Percentiles rank a stretch among this genome's conserved stretches.
Conservation (phyloP, 1,284 basidiomycete species). For the Sporisorium reilianum region DNA sequence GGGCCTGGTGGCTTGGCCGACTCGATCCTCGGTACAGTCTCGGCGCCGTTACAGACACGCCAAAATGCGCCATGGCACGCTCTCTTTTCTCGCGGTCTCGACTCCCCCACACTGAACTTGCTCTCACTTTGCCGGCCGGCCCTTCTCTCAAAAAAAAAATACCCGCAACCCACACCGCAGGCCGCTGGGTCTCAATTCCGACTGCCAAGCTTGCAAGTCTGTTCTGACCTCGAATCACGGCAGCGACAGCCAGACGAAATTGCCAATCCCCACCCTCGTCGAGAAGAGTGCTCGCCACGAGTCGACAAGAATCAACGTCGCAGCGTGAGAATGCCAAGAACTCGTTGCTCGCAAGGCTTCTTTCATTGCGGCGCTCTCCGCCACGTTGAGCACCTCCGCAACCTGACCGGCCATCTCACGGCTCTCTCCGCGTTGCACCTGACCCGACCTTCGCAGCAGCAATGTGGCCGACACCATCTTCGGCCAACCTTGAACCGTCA, state of each 20-base stretch:
- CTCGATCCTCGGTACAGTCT: constrained; percentile 14
- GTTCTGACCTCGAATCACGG: background rate
- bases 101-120: background rate
- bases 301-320: background rate
- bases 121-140: background rate
- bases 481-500: background rate
- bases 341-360: background rate
- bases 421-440: constrained; percentile 3
- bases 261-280: too few relatives aligned
- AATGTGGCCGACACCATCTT: too few relatives aligned
- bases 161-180: constrained; percentile 7
- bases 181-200: constrained; percentile 10
- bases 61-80: too few relatives aligned
- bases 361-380: background rate
- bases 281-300: background rate
- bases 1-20: background rate
- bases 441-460: background rate
- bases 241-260: background rate
- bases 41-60: constrained; percentile 19
- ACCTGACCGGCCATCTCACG: constrained; percentile 1
- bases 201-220: constrained; percentile 2
- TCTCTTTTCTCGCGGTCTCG: background rate
- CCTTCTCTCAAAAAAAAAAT: background rate
- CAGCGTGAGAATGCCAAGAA: constrained; percentile 14
- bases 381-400: background rate